Evolutionary conservation across 2,329 filamentous ascomycete genomes (phyloP), one percentile per base, ranked within the genome.

Genomic region (Trichoderma endophyticum): DNA sequence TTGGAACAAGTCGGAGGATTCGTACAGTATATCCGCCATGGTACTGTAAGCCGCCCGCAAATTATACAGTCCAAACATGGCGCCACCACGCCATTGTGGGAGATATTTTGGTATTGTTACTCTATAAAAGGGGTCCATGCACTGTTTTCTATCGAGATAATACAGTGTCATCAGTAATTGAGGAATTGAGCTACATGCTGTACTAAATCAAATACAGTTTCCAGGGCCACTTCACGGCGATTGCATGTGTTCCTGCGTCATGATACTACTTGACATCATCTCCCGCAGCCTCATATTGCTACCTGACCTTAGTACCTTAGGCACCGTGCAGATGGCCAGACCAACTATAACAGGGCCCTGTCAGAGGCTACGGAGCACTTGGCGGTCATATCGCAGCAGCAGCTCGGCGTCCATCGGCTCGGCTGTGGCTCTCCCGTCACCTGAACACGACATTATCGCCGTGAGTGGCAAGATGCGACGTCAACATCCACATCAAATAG

Each of bases 391-490:
- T 30, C 36, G 30, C 26, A 15, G 21, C 66, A 26, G 30, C 26
- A 15, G 21, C 66, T 61, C 57, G 63, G 54, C 3, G 51, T 7
- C n/a, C 36, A 28, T 67, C 64, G 48, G 64, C 51, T 67, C 64
- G 64, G 64, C 21, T 28, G 28, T 66, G n/a, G 24, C 48, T 67
- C 30, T 26, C 66, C 28, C 21, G 9, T 12, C 57, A 21, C 57
- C 28, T 34, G 60, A 62, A 62, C 54, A 69, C 43, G 63, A 66
- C 36, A 69, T 69, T 56, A 51, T 60, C 54, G 21, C 56, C 21
- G n/a, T 54, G 57, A n/a, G 66, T 69, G 66, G 66, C 66, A 69
- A 69, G 39, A 69, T 34, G 39, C 56, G 43, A 61, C 66, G 66
- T 61, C 66, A 61, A 69, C 28, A 48, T 12, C 36, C 34, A 36